Base-by-base conservation (phyloP, 805 yeast genomes). In the Yarrowia deformans region DNA sequence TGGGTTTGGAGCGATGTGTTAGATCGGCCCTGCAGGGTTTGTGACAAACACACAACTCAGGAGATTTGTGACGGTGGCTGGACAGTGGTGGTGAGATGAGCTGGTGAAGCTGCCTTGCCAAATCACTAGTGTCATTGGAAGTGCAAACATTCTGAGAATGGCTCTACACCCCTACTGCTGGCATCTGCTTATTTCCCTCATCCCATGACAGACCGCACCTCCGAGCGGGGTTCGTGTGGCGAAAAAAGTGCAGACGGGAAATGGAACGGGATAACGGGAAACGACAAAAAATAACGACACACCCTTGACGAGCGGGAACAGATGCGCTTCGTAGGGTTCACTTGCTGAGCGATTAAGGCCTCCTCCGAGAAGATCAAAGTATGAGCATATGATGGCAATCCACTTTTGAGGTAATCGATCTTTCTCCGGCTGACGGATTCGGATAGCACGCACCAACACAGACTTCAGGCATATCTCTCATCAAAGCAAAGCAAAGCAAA, bases 1-100 rank as follows among this genome's bases (percentile, higher is more conserved):
- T 23, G n/a, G 52, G n/a, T 14, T 48, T 45, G 49, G 32, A 6
- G 49, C 19, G 49, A 48, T 46, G 46, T 37, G 32, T 8, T 39
- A 39, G 35, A 39, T 37, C 45, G 18, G 18, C 58, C 40, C 42
- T 35, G 60, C 60, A 54, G 60, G 35, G 60, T 3, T 35, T 1
- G 35, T 13, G 52, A 48, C 29, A 2, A 23, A 32, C 3, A 46
- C 52, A 29, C 16, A 43, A 23, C 46, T 8, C 46, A n/a, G 8
- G 5, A 18, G 23, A 43, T 19, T 10, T 8, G 23, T n/a, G 0
- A 12, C 8, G 46, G 46, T n/a, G 12, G 32, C 29, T 23, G 29
- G 29, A 23, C 2, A 23, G 4, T 23, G 29, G 29, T 23, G 29
- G 29, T 23, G 2, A 2, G 29, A 23, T 23, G 29, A 23, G 29